Conservation (phyloP, 768 basidiomycete species). For the Antrodiella citrinella region DNA sequence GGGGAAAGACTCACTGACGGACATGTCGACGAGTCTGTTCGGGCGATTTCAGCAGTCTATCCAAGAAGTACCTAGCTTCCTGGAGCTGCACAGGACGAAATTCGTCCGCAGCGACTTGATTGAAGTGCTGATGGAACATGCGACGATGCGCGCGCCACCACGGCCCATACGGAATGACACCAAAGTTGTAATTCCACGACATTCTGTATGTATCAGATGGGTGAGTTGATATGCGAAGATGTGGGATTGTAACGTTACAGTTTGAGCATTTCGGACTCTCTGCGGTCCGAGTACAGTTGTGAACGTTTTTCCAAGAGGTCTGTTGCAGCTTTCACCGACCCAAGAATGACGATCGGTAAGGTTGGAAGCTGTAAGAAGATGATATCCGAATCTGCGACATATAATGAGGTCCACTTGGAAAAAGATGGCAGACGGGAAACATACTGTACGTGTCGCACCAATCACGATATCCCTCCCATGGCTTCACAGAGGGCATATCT, state of each 20-base stretch:
- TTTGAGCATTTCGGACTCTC: conserved; percentile 3
- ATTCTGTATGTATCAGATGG: background rate
- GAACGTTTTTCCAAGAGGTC: conserved; percentile 10
- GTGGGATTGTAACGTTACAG: conserved; percentile 3
- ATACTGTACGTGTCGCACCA: background rate
- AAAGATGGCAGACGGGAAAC: background rate
- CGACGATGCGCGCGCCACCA: conserved; percentile 3
- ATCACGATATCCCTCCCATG: background rate
- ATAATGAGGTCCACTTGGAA: background rate
- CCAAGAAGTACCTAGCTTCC: background rate
- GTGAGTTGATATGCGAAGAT: background rate
- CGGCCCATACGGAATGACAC: conserved; percentile 4
- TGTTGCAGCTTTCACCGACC: background rate
- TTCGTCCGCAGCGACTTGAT: background rate
- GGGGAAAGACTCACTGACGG: conserved; percentile 1
- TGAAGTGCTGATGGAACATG: conserved; percentile 7
- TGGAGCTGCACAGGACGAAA: conserved; percentile 2
- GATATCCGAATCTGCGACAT: background rate
- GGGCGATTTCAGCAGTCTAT: background rate
- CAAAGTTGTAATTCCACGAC: conserved; percentile 5
- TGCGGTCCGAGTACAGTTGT: conserved; percentile 8
- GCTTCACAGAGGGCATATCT: background rate
- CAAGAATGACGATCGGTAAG: conserved; percentile 1
- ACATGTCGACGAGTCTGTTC: background rate
- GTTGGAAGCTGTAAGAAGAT: background rate